phyloP scores from a whole-genome alignment of 768 basidiomycete species.

The Lactarius quietus region DNA sequence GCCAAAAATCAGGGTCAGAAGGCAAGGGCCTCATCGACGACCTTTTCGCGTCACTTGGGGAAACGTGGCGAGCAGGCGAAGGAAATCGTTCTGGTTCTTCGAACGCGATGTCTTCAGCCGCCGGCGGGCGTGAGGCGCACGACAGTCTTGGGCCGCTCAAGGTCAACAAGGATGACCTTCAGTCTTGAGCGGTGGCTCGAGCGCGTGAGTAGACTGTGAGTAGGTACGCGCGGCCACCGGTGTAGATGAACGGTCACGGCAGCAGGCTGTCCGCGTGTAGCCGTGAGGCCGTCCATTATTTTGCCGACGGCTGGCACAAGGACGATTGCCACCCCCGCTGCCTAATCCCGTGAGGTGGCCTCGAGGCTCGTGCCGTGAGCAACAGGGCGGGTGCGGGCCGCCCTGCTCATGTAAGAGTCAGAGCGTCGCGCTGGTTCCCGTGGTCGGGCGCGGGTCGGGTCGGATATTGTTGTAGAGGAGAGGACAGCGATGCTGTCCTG shows the following conservation, averaged over 20 bases:
- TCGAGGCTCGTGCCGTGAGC: constrained; percentile 28
- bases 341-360: not conserved
- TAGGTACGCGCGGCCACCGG: constrained; percentile 14
- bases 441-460: constrained; percentile 25
- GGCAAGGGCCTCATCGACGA: no score
- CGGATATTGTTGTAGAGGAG: constrained; percentile 17
- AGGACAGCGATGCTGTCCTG: not conserved
- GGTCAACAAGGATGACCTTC: constrained; percentile 27
- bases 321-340: constrained; percentile 11
- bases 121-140: constrained; percentile 17
- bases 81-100: no score
- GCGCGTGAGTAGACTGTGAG: no score
- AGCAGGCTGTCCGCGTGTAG: constrained; percentile 32
- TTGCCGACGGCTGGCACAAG: constrained; percentile 26
- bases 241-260: constrained; percentile 29
- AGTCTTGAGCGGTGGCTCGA: constrained; percentile 28
- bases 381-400: constrained; percentile 33
- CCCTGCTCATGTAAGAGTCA: constrained; percentile 34
- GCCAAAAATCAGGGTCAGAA: no score
- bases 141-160: constrained; percentile 22
- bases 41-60: no score
- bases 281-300: constrained; percentile 11
- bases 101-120: no score
- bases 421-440: constrained; percentile 19
- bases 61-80: no score